These are phyloP conservation scores for Coniferiporia sulphurascens DNA, from an alignment of 1,284 basidiomycete genomes.

Conservation along the genomic window DNA sequence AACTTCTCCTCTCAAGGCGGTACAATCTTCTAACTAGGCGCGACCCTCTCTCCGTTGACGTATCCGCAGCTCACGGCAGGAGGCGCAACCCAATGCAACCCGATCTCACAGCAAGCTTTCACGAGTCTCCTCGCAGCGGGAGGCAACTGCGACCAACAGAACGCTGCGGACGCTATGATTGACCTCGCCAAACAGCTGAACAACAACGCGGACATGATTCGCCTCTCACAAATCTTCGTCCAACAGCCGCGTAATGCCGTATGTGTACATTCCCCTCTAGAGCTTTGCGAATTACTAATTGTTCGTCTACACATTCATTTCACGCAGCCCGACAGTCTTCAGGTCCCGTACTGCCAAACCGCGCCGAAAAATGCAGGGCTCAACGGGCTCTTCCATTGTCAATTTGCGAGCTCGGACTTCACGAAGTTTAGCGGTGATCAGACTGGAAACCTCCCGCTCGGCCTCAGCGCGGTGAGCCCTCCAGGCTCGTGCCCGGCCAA, in stretches of 20 bases:
- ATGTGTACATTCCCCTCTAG: conserved; percentile 17
- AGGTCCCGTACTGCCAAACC: conserved; percentile 37
- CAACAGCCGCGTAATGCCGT: conserved; percentile 54
- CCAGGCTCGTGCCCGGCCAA: conserved; percentile 38
- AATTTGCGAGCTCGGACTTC: conserved; percentile 33
- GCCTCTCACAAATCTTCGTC: conserved; percentile 35
- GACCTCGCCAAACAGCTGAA: conserved; percentile 29
- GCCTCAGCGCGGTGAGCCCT: conserved; percentile 30
- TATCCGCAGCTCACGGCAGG: conserved; percentile 11
- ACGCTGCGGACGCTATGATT: conserved; percentile 30
- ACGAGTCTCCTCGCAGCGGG: conserved; percentile 25
- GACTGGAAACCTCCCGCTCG: conserved; percentile 36
- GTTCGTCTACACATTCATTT: not conserved
- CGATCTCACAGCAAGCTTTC: conserved; percentile 24
- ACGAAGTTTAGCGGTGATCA: conserved; percentile 30
- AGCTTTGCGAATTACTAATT: not conserved
- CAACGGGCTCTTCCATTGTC: conserved; percentile 39
- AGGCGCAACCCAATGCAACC: conserved; percentile 24
- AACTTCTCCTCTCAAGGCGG: not conserved
- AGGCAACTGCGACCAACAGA: conserved; percentile 28
- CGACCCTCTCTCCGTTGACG: not conserved
- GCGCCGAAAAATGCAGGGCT: conserved; percentile 38
- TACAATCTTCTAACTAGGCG: not conserved
- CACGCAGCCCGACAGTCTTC: conserved; percentile 31
- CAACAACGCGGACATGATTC: conserved; percentile 28